phyloP scores from a whole-genome alignment of 2,329 filamentous ascomycete genomes.

The Calonectria leucothoes region DNA sequence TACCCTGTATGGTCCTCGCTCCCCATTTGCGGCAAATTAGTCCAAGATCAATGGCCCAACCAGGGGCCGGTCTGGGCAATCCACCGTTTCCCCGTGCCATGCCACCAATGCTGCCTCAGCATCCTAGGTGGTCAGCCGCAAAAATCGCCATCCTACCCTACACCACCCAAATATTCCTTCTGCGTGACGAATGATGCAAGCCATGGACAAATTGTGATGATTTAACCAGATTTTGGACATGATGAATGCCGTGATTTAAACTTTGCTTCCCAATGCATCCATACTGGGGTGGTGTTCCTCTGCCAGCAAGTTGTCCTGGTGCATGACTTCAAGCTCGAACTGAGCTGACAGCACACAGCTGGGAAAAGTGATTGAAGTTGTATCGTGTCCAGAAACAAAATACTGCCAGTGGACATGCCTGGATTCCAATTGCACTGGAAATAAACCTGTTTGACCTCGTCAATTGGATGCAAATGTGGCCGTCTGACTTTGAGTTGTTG shows the following conservation, averaged over 20 bases:
- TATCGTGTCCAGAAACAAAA: no score
- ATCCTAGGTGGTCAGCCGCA: neutral
- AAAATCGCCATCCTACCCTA: neutral
- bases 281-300: no score
- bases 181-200: neutral
- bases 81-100: neutral
- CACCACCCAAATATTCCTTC: neutral
- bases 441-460: no score
- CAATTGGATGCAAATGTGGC: no score
- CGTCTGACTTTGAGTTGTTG: no score
- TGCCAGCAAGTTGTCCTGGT: no score
- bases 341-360: no score
- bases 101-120: neutral
- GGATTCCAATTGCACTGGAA: no score
- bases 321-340: no score
- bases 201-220: neutral
- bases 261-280: neutral
- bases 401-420: no score
- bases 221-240: neutral
- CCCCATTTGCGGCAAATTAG: neutral
- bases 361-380: no score
- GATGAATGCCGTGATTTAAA: neutral
- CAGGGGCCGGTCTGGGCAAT: neutral
- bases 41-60: neutral
- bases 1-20: neutral